Percentiles rank a stretch among this genome's conserved stretches.
Evolutionary conservation across 768 basidiomycete species (phyloP).

Genomic region (Mycena epipterygia): DNA sequence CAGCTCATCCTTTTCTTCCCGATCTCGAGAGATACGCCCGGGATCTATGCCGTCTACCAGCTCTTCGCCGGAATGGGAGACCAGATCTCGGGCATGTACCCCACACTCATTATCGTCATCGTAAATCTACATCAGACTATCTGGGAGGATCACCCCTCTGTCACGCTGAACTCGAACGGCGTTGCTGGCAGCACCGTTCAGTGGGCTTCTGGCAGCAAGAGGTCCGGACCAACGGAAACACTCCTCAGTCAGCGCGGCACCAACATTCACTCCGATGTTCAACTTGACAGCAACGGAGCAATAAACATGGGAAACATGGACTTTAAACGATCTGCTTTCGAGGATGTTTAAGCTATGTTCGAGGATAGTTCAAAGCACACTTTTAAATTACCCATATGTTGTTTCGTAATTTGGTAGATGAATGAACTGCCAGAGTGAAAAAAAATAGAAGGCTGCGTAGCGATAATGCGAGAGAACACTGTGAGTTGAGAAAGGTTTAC

Average conservation of each 20-base stretch:
- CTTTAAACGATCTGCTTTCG: background rate
- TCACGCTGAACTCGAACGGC: background rate
- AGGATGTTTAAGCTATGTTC: background rate
- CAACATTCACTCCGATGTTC: background rate
- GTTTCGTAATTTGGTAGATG: too few species aligned
- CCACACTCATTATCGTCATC: constrained; percentile 31
- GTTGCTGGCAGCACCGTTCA: background rate
- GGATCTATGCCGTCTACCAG: constrained; percentile 11
- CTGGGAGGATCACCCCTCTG: constrained; percentile 19
- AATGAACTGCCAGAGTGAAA: too few species aligned
- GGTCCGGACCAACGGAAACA: background rate
- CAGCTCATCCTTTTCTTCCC: constrained; percentile 18
- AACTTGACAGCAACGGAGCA: background rate
- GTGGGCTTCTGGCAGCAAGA: background rate
- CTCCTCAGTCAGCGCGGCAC: background rate
- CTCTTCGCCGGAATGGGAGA: constrained; percentile 19
- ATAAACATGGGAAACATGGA: background rate
- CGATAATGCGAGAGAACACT: too few species aligned
- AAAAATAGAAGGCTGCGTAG: too few species aligned
- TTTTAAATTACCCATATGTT: too few species aligned
- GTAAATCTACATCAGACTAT: constrained; percentile 29
- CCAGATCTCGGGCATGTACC: constrained; percentile 31
- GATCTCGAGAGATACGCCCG: background rate
- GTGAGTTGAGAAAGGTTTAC: too few species aligned
- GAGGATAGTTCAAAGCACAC: too few species aligned